phyloP scores from a whole-genome alignment of 1,284 basidiomycete genomes.

The Ganoderma meredithae region DNA sequence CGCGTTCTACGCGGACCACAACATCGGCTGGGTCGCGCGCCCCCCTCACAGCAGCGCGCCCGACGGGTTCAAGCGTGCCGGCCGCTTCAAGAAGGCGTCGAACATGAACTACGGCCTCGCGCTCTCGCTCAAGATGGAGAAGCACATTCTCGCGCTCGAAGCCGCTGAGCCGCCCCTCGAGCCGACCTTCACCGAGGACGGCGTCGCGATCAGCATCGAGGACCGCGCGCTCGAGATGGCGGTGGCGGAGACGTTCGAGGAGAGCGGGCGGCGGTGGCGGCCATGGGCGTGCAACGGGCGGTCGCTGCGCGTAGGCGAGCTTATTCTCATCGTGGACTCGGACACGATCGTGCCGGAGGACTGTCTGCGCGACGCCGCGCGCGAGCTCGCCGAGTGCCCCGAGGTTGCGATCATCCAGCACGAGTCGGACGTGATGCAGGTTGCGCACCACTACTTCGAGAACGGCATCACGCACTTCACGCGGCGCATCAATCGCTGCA shows the following conservation, averaged over 20 bases:
- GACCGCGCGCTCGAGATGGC: conserved; percentile 70
- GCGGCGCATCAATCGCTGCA: conserved; percentile 78
- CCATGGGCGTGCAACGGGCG: conserved; percentile 75
- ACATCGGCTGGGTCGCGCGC: conserved; percentile 62
- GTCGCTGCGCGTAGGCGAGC: conserved; percentile 67
- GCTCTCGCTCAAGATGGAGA: conserved; percentile 60
- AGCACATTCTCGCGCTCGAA: conserved; percentile 55
- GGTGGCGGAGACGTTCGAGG: conserved; percentile 70
- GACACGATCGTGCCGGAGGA: conserved; percentile 91
- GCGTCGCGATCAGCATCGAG: conserved; percentile 61
- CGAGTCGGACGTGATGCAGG: conserved; percentile 88
- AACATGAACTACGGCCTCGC: conserved; percentile 66
- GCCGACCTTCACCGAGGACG: conserved; percentile 56
- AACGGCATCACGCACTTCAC: conserved; percentile 88
- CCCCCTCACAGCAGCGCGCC: conserved; percentile 52
- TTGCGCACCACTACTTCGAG: conserved; percentile 87
- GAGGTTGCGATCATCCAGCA: conserved; percentile 88
- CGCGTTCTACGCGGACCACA: conserved; percentile 61
- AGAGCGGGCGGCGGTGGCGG: conserved; percentile 58
- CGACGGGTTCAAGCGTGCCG: conserved; percentile 59
- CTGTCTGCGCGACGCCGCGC: conserved; percentile 85
- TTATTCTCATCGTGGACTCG: conserved; percentile 79
- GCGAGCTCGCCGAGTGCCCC: conserved; percentile 78
- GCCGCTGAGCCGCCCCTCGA: conserved; percentile 39
- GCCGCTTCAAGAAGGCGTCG: conserved; percentile 68